A percentile compares a stretch with the other conserved stretches of the same genome.
These are phyloP conservation scores for Ustilago cynodontis DNA, from an alignment of 1,284 basidiomycete species.

Conservation along the genomic window DNA sequence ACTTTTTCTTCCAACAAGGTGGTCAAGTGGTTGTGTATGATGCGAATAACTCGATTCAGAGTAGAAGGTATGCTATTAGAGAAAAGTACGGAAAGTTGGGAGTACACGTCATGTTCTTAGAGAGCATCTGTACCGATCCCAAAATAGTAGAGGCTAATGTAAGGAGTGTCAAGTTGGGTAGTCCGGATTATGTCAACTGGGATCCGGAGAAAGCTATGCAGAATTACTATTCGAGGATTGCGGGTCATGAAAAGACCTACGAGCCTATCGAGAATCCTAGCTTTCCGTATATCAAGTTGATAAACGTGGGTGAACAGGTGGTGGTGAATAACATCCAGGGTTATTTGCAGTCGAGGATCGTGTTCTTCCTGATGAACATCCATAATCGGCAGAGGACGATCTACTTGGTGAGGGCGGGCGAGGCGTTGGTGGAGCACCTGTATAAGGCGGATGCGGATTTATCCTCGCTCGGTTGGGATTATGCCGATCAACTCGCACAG, in stretches of 20 bases:
- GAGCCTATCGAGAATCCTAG: conserved; percentile 82
- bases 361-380: conserved; percentile 98
- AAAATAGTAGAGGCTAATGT: conserved; percentile 91
- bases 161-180: conserved; percentile 95
- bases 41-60: conserved; percentile 91
- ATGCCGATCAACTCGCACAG: conserved; percentile 77
- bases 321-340: conserved; percentile 82
- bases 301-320: conserved; percentile 80
- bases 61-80: conserved; percentile 78
- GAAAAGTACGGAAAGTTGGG: conserved; percentile 81
- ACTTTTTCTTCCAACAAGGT: conserved; percentile 81
- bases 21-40: conserved; percentile 99
- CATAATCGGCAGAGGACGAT: conserved; percentile 89
- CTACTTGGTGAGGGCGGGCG: conserved; percentile 71
- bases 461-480: conserved; percentile 93
- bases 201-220: conserved; percentile 88
- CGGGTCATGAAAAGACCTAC: conserved; percentile 87
- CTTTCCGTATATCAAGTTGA: conserved; percentile 91
- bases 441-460: conserved; percentile 98
- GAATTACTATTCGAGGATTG: conserved; percentile 91
- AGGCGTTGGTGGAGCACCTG: conserved; percentile 89
- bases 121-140: conserved; percentile 77
- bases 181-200: conserved; percentile 88
- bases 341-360: conserved; percentile 85
- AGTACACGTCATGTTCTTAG: conserved; percentile 91